Evolutionary conservation across 768 basidiomycete genomes (phyloP).

Genomic region (Tulasnella sp.): DNA sequence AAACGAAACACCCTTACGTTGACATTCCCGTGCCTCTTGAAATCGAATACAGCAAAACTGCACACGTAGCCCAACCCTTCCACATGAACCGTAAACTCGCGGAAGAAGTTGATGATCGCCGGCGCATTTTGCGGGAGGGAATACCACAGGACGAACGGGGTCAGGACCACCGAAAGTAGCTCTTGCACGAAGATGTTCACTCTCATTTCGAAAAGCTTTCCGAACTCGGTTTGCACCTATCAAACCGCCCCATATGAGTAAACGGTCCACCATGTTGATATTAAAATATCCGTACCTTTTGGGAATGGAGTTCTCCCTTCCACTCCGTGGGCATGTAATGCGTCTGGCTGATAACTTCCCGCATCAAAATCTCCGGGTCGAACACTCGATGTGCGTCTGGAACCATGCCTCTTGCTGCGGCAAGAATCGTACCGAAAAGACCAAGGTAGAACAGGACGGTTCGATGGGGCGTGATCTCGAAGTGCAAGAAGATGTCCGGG

Average conservation of each 20-base stretch:
- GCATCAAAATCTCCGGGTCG: conserved; percentile 90
- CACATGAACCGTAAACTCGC: conserved; percentile 95
- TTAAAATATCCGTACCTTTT: conserved; percentile 50
- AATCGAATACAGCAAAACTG: conserved; percentile 97
- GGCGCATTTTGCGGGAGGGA: conserved; percentile 87
- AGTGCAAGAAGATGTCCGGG: conserved; percentile 87
- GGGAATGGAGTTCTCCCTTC: conserved; percentile 84
- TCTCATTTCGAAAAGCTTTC: conserved; percentile 92
- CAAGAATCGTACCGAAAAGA: conserved; percentile 81
- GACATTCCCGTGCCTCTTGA: conserved; percentile 88
- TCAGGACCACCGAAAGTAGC: conserved; percentile 83
- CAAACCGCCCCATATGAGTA: neutral
- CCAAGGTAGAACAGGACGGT: conserved; percentile 92
- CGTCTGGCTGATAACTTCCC: conserved; percentile 86
- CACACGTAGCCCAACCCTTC: conserved; percentile 96
- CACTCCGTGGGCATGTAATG: conserved; percentile 95
- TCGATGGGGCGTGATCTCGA: conserved; percentile 90
- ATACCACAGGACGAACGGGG: conserved; percentile 91
- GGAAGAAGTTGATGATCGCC: conserved; percentile 93
- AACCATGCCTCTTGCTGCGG: conserved; percentile 90
- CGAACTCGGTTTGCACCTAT: conserved; percentile 87
- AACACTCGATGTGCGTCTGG: conserved; percentile 91
- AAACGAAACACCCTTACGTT: conserved; percentile 49
- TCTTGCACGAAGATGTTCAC: conserved; percentile 82
- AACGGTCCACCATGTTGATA: neutral